phyloP scores from a whole-genome alignment of 768 basidiomycete species.

The Daedaleopsis sinensis region DNA sequence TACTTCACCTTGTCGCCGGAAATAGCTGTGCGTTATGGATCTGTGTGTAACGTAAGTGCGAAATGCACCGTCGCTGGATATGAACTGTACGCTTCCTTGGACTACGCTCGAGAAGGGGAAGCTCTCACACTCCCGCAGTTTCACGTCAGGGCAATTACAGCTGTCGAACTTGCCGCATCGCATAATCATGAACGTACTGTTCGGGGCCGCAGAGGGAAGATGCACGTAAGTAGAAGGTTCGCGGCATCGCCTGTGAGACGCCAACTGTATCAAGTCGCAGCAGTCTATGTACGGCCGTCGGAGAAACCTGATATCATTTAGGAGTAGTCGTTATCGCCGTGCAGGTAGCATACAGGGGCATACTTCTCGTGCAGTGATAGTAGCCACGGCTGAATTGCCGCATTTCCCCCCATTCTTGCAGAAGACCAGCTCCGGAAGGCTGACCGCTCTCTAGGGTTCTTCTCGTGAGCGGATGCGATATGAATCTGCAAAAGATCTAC shows the following conservation, averaged over 20 bases:
- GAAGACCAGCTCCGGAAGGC: constrained; percentile 18
- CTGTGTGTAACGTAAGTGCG: background rate
- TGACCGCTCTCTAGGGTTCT: constrained; percentile 10
- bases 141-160: background rate
- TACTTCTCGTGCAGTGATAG: constrained; percentile 5
- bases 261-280: too few relatives aligned
- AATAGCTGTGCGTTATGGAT: background rate
- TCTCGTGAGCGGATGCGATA: too few relatives aligned
- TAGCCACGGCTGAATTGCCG: background rate
- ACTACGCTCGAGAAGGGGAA: background rate
- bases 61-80: background rate
- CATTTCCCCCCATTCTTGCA: constrained; percentile 12
- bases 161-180: background rate
- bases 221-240: too few relatives aligned
- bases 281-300: too few relatives aligned
- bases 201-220: background rate
- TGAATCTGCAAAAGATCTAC: background rate
- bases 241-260: too few relatives aligned
- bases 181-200: background rate
- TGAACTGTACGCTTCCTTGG: background rate
- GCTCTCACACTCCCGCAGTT: background rate
- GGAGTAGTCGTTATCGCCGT: background rate
- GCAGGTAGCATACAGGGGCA: constrained; percentile 17
- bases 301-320: background rate
- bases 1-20: background rate